A percentile compares a stretch with the other conserved stretches of the same genome.
Evolutionary conservation across 108 stramenopile species (phyloP).

Genomic region (Seminavis robusta): DNA sequence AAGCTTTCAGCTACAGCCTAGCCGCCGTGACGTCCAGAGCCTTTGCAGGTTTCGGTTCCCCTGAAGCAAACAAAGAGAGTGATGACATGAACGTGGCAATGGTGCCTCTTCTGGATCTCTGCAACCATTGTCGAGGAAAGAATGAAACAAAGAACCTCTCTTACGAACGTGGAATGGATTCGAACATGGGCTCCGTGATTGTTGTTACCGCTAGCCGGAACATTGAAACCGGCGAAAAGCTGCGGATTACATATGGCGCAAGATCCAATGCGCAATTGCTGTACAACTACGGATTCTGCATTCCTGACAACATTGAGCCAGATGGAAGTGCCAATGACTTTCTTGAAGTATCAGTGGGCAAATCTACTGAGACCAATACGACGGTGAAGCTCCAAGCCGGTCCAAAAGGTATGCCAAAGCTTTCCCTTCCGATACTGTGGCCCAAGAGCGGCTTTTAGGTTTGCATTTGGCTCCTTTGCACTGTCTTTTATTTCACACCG

Average conservation of each 20-base stretch:
- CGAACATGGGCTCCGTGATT: conserved; percentile 9
- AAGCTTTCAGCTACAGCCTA: conserved; percentile 54
- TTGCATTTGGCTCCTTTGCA: too few relatives aligned
- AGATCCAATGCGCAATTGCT: conserved; percentile 61
- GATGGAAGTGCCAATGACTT: conserved; percentile 87
- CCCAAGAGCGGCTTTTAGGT: too few relatives aligned
- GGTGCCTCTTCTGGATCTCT: conserved; percentile 74
- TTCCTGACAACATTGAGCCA: conserved; percentile 68
- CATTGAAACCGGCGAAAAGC: conserved; percentile 25
- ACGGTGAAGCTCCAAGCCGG: too few relatives aligned
- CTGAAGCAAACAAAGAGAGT: conserved; percentile 5
- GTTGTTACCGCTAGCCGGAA: conserved; percentile 4
- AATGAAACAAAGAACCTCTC: conserved; percentile 33
- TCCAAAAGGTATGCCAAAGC: too few relatives aligned
- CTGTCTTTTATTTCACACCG: too few relatives aligned
- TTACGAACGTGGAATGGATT: conserved; percentile 11
- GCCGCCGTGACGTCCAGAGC: conserved; percentile 67
- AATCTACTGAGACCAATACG: too few relatives aligned
- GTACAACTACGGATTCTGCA: conserved; percentile 74
- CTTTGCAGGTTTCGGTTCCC: conserved; percentile 44
- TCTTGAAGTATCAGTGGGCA: too few relatives aligned
- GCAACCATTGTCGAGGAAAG: conserved; percentile 68
- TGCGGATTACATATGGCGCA: conserved; percentile 80
- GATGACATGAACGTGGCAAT: conserved; percentile 43
- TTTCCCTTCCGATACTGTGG: too few relatives aligned